Evolutionary conservation across 2,329 filamentous ascomycete species (phyloP).

Genomic region (Alternaria ethzedia): DNA sequence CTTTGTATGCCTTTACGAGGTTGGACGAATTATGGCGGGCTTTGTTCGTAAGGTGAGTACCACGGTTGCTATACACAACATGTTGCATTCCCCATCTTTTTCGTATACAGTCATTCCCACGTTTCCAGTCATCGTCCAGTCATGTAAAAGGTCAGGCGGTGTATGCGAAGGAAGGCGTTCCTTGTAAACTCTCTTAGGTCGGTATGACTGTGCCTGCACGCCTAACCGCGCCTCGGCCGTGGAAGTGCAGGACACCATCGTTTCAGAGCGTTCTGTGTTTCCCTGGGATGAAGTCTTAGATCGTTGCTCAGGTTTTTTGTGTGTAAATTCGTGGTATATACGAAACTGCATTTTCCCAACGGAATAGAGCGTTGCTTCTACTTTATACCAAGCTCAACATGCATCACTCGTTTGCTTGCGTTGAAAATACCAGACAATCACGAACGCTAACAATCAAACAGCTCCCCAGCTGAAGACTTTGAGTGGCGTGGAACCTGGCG

Average conservation of each 20-base stretch:
- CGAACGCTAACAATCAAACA: slow-evolving; percentile 26
- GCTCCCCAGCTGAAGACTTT: slow-evolving; percentile 56
- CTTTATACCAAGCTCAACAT: background rate
- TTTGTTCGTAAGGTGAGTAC: slow-evolving; percentile 81
- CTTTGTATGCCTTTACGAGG: slow-evolving; percentile 82
- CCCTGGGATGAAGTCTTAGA: background rate
- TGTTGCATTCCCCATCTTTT: slow-evolving; percentile 6
- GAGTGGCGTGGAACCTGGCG: slow-evolving; percentile 86
- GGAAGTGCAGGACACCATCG: background rate
- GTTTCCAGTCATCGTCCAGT: background rate
- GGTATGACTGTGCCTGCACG: slow-evolving; percentile 8
- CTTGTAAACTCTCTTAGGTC: slow-evolving; percentile 1
- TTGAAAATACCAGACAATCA: background rate
- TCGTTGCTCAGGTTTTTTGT: background rate
- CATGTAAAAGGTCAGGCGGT: slow-evolving; percentile 2
- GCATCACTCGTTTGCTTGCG: background rate
- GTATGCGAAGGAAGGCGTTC: background rate
- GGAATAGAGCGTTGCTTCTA: background rate
- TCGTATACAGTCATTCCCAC: slow-evolving; percentile 2
- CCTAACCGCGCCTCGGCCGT: background rate
- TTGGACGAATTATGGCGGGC: slow-evolving; percentile 90
- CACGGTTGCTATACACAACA: slow-evolving; percentile 4
- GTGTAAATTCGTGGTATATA: background rate
- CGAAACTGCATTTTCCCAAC: background rate
- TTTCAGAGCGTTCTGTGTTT: background rate